These are phyloP conservation scores for Biscogniauxia mediterranea DNA, from an alignment of 2,329 filamentous ascomycete species.

Conservation along the genomic window DNA sequence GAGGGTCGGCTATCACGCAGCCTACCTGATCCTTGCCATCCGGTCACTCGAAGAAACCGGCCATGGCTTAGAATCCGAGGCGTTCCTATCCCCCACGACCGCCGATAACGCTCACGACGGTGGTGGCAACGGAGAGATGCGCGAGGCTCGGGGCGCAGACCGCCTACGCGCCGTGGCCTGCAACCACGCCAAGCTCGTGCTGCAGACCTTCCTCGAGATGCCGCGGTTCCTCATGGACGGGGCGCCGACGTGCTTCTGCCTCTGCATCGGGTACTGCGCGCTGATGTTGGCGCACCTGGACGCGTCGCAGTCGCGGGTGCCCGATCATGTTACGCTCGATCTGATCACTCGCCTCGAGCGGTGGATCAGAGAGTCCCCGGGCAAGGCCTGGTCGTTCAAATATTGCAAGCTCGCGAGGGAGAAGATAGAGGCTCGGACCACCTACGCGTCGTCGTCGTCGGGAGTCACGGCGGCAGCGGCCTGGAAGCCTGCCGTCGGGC, in stretches of 20 bases:
- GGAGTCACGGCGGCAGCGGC: neutral
- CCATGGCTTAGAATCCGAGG: constrained; percentile 27
- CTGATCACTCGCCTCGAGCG: constrained; percentile 30
- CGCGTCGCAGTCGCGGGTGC: constrained; percentile 29
- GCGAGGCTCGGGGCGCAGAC: constrained; percentile 11
- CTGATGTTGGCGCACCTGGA: constrained; percentile 34
- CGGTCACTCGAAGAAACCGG: constrained; percentile 31
- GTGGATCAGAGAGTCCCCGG: constrained; percentile 31
- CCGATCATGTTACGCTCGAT: constrained; percentile 26
- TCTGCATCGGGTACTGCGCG: constrained; percentile 34
- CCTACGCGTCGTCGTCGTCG: neutral
- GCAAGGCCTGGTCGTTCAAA: constrained; percentile 33
- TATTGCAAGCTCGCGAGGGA: constrained; percentile 30
- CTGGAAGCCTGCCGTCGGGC: neutral
- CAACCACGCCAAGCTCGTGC: constrained; percentile 29
- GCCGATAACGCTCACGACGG: constrained; percentile 13
- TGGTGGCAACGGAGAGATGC: constrained; percentile 6
- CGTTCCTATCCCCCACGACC: constrained; percentile 26
- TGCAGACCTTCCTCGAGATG: constrained; percentile 34
- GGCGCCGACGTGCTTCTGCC: constrained; percentile 29
- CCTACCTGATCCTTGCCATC: constrained; percentile 34
- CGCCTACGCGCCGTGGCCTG: constrained; percentile 26
- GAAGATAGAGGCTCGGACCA: constrained; percentile 29
- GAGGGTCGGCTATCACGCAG: constrained; percentile 34
- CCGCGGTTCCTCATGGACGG: constrained; percentile 31